Percentiles rank a stretch among this genome's conserved stretches.
Evolutionary conservation across 306 rosid species (phyloP).

Genomic region (Quercus aquifolioides): DNA sequence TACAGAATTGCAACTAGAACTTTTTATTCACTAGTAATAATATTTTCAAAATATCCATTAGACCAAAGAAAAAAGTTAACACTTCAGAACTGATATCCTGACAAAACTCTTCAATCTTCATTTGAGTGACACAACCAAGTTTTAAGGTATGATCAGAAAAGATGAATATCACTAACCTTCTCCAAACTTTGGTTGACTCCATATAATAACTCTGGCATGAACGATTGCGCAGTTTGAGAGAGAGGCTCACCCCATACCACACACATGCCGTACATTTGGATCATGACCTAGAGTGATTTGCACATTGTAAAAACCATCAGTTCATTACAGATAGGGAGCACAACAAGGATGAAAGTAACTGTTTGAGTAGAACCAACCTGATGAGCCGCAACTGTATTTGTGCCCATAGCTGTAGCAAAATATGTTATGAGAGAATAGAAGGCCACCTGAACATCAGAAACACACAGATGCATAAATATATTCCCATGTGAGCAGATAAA

Average conservation of each 20-base stretch:
- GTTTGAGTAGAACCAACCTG: slow-evolving; percentile 30
- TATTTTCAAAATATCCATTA: not conserved
- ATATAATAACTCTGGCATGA: slow-evolving; percentile 35
- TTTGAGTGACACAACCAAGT: not conserved
- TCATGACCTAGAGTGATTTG: slow-evolving; percentile 30
- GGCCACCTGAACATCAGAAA: slow-evolving; percentile 30
- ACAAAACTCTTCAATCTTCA: not conserved
- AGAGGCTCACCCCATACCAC: slow-evolving; percentile 44
- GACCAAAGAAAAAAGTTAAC: not conserved
- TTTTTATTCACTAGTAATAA: not conserved
- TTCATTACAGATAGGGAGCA: not conserved
- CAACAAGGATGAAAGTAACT: not conserved
- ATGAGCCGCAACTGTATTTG: slow-evolving; percentile 39
- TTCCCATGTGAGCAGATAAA: not conserved
- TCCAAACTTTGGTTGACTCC: slow-evolving; percentile 24
- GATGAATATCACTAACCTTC: slow-evolving; percentile 24
- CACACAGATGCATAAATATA: not conserved
- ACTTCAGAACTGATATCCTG: not conserved
- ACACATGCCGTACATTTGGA: slow-evolving; percentile 38
- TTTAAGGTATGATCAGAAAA: not conserved
- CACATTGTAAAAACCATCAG: not conserved
- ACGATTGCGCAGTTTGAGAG: slow-evolving; percentile 22
- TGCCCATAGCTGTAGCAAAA: slow-evolving; percentile 35
- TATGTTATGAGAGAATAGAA: slow-evolving; percentile 46
- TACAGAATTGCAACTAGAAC: not conserved